phyloP scores from a whole-genome alignment of 2,329 filamentous ascomycete species.

The Paracamarosporium sp. region DNA sequence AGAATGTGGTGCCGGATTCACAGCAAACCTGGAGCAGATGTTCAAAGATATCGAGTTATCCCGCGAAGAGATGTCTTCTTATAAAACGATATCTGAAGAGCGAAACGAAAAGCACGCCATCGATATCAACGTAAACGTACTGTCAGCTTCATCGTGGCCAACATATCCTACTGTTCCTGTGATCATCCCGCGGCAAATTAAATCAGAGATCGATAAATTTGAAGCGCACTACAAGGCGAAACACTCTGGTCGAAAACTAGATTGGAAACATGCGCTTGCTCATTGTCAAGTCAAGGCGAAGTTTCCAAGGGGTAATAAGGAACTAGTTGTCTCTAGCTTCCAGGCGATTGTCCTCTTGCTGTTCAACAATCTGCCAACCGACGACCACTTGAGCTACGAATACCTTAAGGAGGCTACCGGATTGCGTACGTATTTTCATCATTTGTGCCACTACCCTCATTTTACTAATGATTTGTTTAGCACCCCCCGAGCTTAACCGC shows the following conservation, averaged over 20 bases:
- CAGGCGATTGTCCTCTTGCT: slow-evolving; percentile 90
- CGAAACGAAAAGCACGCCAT: slow-evolving; percentile 64
- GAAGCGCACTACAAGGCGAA: slow-evolving; percentile 87
- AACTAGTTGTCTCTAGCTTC: slow-evolving; percentile 88
- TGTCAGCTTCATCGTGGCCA: slow-evolving; percentile 94
- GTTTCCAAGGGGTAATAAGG: slow-evolving; percentile 82
- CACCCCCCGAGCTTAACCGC: slow-evolving; percentile 79
- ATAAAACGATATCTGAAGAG: slow-evolving; percentile 72
- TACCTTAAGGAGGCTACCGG: slow-evolving; percentile 78
- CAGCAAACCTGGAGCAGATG: slow-evolving; percentile 98
- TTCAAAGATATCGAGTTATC: slow-evolving; percentile 97
- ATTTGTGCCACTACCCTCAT: neutral
- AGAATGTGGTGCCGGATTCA: slow-evolving; percentile 94
- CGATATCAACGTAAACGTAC: slow-evolving; percentile 83
- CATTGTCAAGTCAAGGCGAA: slow-evolving; percentile 84
- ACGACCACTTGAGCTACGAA: slow-evolving; percentile 73
- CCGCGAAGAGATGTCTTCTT: slow-evolving; percentile 90
- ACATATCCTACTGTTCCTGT: slow-evolving; percentile 81
- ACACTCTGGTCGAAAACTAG: slow-evolving; percentile 83
- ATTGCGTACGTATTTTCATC: slow-evolving; percentile 62
- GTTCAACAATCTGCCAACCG: slow-evolving; percentile 76
- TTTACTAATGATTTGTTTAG: slow-evolving; percentile 44
- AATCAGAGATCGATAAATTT: slow-evolving; percentile 79
- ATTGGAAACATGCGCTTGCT: slow-evolving; percentile 92
- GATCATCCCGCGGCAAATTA: slow-evolving; percentile 76